Evolutionary conservation across 306 rosid species (phyloP), one percentile per base, ranked within the genome.

Genomic region (Cicer chorassanicum): DNA sequence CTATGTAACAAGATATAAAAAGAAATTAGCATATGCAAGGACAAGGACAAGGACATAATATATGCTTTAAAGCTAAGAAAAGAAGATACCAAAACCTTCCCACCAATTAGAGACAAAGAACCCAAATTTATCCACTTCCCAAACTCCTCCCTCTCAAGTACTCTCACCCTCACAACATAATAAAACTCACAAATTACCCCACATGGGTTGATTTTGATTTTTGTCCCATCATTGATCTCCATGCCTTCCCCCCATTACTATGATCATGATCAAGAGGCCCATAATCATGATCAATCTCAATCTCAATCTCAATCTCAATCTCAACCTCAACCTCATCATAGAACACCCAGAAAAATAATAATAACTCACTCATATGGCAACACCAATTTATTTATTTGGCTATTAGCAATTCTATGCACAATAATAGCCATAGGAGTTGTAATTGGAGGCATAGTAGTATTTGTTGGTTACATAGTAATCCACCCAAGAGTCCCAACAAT

Each of bases 61-160:
- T 29, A 89, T 74, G 86, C 96, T 84, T 89, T 81, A 56, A 68
- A 70, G 72, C 9, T 3, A 84, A 88, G 96, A 87, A 91, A 91
- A 73, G 93, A 82, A 93, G 98, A 94, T 94, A 83, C 98, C 96
- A 83, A 94, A 88, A 87, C 97, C 92, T 88, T 80, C 79, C 82
- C 86, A 80, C 83, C 87, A 84, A 74, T 74, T 65, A 65, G 78
- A 81, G 70, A 70, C 9, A 78, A 83, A 54, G 88, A 80, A 85
- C 81, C 83, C 61, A 59, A 39, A 54, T 70, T 57, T 67, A 73
- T 70, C 18, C 56, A 82, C 8, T 77, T 86, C 81, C 61, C 68
- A 54, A 70, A 8, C 65, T n/a, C 86, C 43, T 18, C 61, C 80
- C 11, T 12, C 69, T 49, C 71, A 66, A 63, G 50, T 21, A 44